A percentile compares a stretch with the other conserved stretches of the same genome.
Evolutionary conservation across 2,329 filamentous ascomycete species (phyloP).

Genomic region (Ascochyta fabae): DNA sequence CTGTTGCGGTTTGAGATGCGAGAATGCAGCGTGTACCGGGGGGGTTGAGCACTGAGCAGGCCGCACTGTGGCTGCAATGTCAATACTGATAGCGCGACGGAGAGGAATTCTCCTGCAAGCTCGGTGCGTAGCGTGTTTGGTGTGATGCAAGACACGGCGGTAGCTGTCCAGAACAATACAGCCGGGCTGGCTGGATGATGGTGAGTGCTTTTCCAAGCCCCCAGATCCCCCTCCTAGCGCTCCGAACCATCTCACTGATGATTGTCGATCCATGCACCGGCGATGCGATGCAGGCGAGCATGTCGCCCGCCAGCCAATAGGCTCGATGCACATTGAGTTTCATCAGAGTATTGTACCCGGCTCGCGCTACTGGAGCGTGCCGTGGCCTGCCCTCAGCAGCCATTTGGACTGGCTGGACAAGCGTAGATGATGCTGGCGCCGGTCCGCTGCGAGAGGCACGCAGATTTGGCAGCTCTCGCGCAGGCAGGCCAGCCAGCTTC

Average conservation of each 20-base stretch:
- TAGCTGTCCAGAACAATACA: slow-evolving; percentile 14
- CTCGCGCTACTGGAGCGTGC: slow-evolving; percentile 36
- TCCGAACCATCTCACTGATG: slow-evolving; percentile 33
- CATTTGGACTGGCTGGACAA: slow-evolving; percentile 17
- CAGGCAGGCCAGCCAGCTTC: too few species aligned
- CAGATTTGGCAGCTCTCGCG: slow-evolving; percentile 7
- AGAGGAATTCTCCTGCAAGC: slow-evolving; percentile 27
- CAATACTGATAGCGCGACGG: slow-evolving; percentile 33
- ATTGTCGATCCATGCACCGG: slow-evolving; percentile 35
- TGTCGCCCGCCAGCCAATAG: slow-evolving; percentile 39
- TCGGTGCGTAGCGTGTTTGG: slow-evolving; percentile 41
- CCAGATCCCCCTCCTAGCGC: slow-evolving; percentile 30
- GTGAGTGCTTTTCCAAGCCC: slow-evolving; percentile 28
- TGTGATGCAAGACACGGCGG: slow-evolving; percentile 36
- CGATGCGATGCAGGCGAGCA: slow-evolving; percentile 42
- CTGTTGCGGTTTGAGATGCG: slow-evolving; percentile 47
- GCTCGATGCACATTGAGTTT: slow-evolving; percentile 43
- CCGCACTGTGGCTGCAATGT: slow-evolving; percentile 29
- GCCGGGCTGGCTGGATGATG: slow-evolving; percentile 25
- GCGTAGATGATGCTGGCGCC: slow-evolving; percentile 27
- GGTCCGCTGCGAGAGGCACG: slow-evolving; percentile 13
- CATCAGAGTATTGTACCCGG: slow-evolving; percentile 31
- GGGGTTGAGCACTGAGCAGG: slow-evolving; percentile 24
- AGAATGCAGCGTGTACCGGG: slow-evolving; percentile 33
- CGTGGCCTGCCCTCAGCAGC: slow-evolving; percentile 33